Conservation (phyloP, 164 flowering plant genomes). For the Magnolia kwangsiensis region DNA sequence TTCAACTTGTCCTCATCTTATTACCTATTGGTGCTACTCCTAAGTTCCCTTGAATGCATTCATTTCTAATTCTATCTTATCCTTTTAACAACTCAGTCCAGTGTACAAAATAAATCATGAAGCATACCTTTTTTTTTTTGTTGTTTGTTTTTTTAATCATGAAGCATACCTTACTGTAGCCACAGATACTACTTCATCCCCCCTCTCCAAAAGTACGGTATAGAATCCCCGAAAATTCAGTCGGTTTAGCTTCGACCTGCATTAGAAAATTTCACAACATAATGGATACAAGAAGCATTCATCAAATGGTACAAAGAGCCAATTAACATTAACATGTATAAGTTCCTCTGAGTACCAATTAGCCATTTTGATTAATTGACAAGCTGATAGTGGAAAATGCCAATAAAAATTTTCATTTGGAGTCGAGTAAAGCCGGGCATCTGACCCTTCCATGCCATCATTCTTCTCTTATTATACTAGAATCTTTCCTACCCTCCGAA, state of each 20-base stretch:
- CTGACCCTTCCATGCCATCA: too few species aligned
- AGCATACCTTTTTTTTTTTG: constrained; percentile 62
- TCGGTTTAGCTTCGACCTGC: constrained; percentile 68
- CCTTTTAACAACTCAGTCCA: too few species aligned
- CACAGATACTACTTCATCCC: constrained; percentile 66
- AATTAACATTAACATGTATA: not conserved
- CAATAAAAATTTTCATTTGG: too few species aligned
- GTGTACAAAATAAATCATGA: not conserved
- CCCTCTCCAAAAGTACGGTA: constrained; percentile 64
- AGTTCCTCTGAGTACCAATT: not conserved
- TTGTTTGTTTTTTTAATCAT: too few species aligned
- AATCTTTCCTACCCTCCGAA: too few species aligned
- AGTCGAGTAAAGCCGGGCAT: too few species aligned
- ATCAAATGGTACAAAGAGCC: not conserved
- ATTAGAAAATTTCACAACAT: not conserved
- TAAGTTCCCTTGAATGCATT: too few species aligned
- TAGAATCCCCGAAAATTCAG: constrained; percentile 79
- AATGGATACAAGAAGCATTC: not conserved
- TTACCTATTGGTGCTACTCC: too few species aligned
- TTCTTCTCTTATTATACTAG: too few species aligned
- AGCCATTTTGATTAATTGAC: not conserved
- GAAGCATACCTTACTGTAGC: constrained; percentile 62
- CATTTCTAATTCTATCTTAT: not conserved
- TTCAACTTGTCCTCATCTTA: too few species aligned
- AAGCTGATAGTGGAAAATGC: too few species aligned